phyloP scores from a whole-genome alignment of 352 stramenopile species.

The Globisporangium paddicum region DNA sequence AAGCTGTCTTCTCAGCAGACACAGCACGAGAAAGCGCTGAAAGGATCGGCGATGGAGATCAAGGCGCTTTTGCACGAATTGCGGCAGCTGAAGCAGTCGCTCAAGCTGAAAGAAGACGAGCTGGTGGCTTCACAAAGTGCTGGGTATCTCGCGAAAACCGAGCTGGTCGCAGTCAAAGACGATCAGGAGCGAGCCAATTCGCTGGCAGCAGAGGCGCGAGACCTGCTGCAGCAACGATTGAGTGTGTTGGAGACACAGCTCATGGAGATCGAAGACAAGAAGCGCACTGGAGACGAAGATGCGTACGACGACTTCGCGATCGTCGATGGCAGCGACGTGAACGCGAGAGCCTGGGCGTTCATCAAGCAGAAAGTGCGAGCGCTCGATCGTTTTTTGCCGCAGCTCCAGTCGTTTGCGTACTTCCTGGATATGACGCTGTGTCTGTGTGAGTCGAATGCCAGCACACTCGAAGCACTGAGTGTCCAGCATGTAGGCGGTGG shows the following conservation, averaged over 20 bases:
- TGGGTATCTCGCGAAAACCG: background rate
- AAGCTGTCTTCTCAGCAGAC: background rate
- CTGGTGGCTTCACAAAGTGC: background rate
- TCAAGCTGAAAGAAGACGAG: conserved; percentile 9
- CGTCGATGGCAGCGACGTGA: background rate
- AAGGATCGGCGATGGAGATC: conserved; percentile 12
- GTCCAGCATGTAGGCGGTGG: conserved; percentile 15
- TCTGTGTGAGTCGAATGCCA: conserved; percentile 31
- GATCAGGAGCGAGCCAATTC: background rate
- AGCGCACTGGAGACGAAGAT: background rate
- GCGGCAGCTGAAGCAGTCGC: conserved; percentile 10
- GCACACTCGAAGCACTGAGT: conserved; percentile 22
- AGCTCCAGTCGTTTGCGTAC: conserved; percentile 31
- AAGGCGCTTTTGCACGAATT: conserved; percentile 15
- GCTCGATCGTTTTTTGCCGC: conserved; percentile 35
- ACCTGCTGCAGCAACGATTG: background rate
- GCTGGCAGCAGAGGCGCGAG: background rate
- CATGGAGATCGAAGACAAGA: conserved; percentile 14
- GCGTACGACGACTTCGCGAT: conserved; percentile 4
- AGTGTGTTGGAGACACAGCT: conserved; percentile 13
- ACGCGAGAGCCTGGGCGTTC: conserved; percentile 11
- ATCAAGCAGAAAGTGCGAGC: conserved; percentile 18
- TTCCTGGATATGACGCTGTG: conserved; percentile 25
- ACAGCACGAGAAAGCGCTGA: conserved; percentile 6
- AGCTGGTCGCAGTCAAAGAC: background rate